Evolutionary conservation across 2,329 filamentous ascomycete genomes (phyloP), one percentile per base, ranked within the genome.

Genomic region (Epicoccum nigrum): DNA sequence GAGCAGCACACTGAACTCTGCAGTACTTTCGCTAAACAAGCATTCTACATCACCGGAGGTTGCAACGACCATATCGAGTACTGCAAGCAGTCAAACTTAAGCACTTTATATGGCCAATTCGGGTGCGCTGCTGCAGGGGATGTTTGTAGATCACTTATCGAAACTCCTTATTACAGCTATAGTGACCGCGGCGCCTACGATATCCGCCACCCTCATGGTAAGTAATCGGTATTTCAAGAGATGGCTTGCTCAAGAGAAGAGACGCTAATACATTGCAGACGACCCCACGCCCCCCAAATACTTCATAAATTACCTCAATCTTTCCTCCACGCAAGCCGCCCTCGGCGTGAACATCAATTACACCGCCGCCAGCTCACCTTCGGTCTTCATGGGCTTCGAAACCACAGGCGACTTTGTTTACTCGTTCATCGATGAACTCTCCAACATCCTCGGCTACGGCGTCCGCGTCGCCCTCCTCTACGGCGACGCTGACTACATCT

Each of bases 401-500:
- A 56, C 60, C 2, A 77, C 74, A 1, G 78, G 78, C 7, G 78
- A 82, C 62, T 78, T 77, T 41, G 68, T 76, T 4, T 77, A 74
- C 25, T 73, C 75, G 42, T 73, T 76, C 41, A 71, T 79, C 7
- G 71, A 75, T n/a, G 76, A 79, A 46, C 61, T 82, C 0, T 74
- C 73, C 16, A 79, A 78, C 45, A 73, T 86, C 13, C 74, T 86
- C 6, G 79, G 80, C 40, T 75, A 75, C 13, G 82, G 81, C 7
- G 76, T 85, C 44, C 82, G 83, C 54, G 82, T 86, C 3, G 64
- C 69, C 1, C 67, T 85, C 21, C 73, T 83, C 31, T 84, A 85
- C 59, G 83, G 83, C 2, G 83, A 86, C 61, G 76, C 80, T 2
- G 83, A 86, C 62, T 85, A 71, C 51, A 79, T 79, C 63, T 81